Base-by-base conservation (phyloP, 1,284 basidiomycete species). In the Sutorius eximius region DNA sequence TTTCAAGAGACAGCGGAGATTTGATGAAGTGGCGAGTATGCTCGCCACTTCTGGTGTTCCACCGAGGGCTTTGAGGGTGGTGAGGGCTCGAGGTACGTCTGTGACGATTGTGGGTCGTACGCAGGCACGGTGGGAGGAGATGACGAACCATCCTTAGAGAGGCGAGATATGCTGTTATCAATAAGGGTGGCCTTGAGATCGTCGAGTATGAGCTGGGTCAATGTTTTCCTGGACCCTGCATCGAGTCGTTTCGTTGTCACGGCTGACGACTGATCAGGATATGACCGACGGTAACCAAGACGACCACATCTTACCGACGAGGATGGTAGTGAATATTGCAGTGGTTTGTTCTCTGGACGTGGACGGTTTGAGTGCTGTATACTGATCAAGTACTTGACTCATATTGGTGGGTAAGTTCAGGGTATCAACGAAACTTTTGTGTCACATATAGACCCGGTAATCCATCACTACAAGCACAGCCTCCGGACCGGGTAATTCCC, bases 1-100 rank as follows among this genome's bases (percentile, higher is more conserved):
- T 5, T 68, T 62, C 37, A 88, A 73, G 24, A 89, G 72, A 22
- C 74, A 71, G 6, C 77, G 79, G 51, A 88, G 74, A 63, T 83
- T 86, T 16, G 73, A 61, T 5, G 79, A 61, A 3, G 73, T 75
- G 11, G 83, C 79, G 24, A 95, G 77, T 42, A 84, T 74, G 51
- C 78, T 73, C 10, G 92, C 91, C 13, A 87, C 89, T 6, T 82
- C 74, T 0, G 82, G 83, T 53, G 86, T 81, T 63, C 87, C 85
- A 20, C 88, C 89, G 3, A 95, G 77, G 3, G 80, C 82, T 72
- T 95, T 94, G 58, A 94, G 68, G 0, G 89, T 84, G 34, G 82
- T 74, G 2, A 95, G 74, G 16, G 89, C 90, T 29, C 74, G 77
- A 1, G 80, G 73, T 34, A 81, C 78, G 67, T 90, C 89, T 83